Evolutionary conservation across 176 grass and related monocot species (phyloP), one percentile per base, ranked within the genome.

Genomic region (Musa itinerans): DNA sequence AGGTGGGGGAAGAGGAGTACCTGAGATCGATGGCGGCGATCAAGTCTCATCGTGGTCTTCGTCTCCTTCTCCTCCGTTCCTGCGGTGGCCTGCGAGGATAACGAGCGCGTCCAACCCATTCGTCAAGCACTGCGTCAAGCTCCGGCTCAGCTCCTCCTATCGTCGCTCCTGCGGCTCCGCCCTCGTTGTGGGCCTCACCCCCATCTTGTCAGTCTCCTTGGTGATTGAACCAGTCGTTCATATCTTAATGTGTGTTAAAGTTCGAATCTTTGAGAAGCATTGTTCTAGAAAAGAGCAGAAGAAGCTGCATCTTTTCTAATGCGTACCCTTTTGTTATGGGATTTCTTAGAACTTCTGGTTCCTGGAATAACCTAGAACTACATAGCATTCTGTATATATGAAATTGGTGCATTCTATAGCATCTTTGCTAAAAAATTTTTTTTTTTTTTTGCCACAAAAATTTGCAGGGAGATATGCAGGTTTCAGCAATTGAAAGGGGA

Each of bases 81-180:
- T 43, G 24, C 24, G 65, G 12, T 48, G 16, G 22, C 72, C 72
- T 23, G 53, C 24, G 24, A 74, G 21, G 84, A 85, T 97, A 85
- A 80, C 80, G 74, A 97, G 94, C 80, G 86, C 88, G 63, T 80
- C 86, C 21, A 97, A 97, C 67, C 88, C 94, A 4, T 68, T 97
- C 53, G 94, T 93, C 81, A 97, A 97, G 84, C 94, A 93, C 84
- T 93, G 88, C 68, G 90, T 97, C 12, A 91, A 87, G 85, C 90
- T 97, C 80, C 88, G 94, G 29, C 82, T 89, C 71, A 90, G 86
- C 49, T 78, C 88, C 72, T 78, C 88, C 19, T 90, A 97, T 82
- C 90, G 93, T 49, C 82, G 84, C 1, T 87, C 83, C 20, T 87
- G 69, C 75, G 74, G 67, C 49, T 84, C 83, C 52, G 72, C 92